Evolutionary conservation across 345 rosid species (phyloP).

Genomic region (Heritiera littoralis): DNA sequence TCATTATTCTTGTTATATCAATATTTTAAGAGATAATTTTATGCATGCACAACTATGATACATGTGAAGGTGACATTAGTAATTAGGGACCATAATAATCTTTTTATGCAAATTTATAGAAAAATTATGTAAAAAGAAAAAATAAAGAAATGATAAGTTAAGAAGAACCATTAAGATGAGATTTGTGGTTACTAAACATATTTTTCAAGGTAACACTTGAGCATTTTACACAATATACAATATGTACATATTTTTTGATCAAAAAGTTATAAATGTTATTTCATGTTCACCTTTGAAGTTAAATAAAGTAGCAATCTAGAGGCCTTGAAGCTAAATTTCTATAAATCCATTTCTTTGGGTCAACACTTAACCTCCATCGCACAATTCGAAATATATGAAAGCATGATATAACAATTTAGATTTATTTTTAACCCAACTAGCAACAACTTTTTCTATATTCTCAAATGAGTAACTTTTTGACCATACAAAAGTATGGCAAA

Average conservation of each 20-base stretch:
- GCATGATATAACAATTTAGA: neutral
- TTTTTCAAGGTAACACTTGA: too few species aligned
- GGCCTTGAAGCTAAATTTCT: neutral
- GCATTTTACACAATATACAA: too few species aligned
- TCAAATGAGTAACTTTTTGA: constrained; percentile 1
- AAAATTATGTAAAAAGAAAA: too few species aligned
- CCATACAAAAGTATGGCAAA: neutral
- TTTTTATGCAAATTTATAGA: neutral
- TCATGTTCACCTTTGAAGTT: neutral
- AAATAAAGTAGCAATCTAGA: neutral
- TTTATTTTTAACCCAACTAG: neutral
- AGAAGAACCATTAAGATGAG: too few species aligned
- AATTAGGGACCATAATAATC: neutral
- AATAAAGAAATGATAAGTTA: too few species aligned
- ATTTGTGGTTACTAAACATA: too few species aligned
- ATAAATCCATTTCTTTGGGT: neutral
- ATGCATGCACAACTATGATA: neutral
- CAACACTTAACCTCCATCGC: neutral
- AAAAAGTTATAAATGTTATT: neutral
- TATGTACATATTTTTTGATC: too few species aligned
- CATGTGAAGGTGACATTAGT: neutral
- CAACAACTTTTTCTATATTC: neutral
- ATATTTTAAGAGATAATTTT: neutral
- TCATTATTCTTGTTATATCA: neutral
- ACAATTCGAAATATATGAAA: neutral